Base-by-base conservation (phyloP, 768 basidiomycete species). In the Mycena chlorophos region DNA sequence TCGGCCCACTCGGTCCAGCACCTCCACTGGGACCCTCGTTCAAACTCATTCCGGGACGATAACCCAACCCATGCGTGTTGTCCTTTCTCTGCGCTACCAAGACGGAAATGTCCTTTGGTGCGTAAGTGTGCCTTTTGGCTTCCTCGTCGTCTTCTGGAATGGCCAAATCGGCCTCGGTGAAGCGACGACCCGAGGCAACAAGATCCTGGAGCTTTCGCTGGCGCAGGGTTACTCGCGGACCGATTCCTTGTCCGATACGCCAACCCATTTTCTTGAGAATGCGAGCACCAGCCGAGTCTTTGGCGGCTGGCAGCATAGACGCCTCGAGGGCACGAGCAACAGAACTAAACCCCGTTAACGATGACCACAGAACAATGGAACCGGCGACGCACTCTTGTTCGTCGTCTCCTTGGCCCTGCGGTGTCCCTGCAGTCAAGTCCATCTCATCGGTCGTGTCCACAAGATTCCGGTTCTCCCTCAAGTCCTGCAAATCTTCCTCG, bases 181-280 rank as follows among this genome's bases (percentile, higher is more conserved):
- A 71, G 69, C 19, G 67, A 66, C 49, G 68, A 62, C 61, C 70
- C 30, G 54, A 71, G 8, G 74, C 72, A 54, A 82, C 82, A 13
- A 79, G 69, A 67, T 90, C 86, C 68, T 95, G 91, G 17, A 82
- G 72, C 60, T 81, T 85, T 40, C 89, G 84, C 65, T 91, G 85
- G 30, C 84, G 79, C 59, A 88, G 80, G 4, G 91, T 85, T 27
- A 98, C 77, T 12, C 96, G 83, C 3, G 95, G 94, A 0, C 96
- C 97, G 19, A 98, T 85, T 13, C 96, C 97, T 71, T 95, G 94
- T 1, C 95, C 97, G 0, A 85, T 71, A 38, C 88, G 78, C 96
- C 97, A 98, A 0, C 97, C 96, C 88, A 98, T 94, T 73, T 93
- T 95, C 74, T 87, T 88, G 51, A 99, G 79, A 5, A 98, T 84